phyloP scores from a whole-genome alignment of 2,329 filamentous ascomycete species.

The Lizonia empirigonia region DNA sequence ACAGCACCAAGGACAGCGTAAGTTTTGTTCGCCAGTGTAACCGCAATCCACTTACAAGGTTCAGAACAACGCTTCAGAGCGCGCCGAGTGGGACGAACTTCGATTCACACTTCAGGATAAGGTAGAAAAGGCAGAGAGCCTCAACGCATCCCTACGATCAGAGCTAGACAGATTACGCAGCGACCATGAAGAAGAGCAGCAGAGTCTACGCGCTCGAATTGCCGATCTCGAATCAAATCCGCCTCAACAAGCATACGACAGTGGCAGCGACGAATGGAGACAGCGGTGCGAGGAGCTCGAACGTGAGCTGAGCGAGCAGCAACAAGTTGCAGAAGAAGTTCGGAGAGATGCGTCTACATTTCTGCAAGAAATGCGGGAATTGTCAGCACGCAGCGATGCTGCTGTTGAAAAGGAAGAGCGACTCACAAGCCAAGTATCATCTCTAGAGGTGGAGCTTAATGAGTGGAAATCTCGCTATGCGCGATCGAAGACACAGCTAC shows the following conservation, averaged over 20 bases:
- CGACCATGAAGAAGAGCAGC: slow-evolving; percentile 69
- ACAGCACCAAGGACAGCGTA: slow-evolving; percentile 58
- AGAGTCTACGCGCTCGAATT: slow-evolving; percentile 67
- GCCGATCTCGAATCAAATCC: slow-evolving; percentile 53
- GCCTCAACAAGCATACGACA: slow-evolving; percentile 26
- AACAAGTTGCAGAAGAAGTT: slow-evolving; percentile 84
- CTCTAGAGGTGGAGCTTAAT: slow-evolving; percentile 80
- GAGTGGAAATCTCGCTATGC: slow-evolving; percentile 92
- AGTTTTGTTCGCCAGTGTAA: slow-evolving; percentile 9
- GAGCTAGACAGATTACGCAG: slow-evolving; percentile 76
- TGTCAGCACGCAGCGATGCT: slow-evolving; percentile 79
- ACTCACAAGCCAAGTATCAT: slow-evolving; percentile 74
- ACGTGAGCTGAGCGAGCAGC: slow-evolving; percentile 74
- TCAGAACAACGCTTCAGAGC: slow-evolving; percentile 63
- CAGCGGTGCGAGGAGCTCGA: slow-evolving; percentile 53
- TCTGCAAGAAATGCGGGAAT: slow-evolving; percentile 83
- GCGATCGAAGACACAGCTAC: slow-evolving; percentile 83
- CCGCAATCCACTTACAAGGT: slow-evolving; percentile 6
- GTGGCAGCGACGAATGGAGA: slow-evolving; percentile 41
- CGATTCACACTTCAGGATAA: slow-evolving; percentile 73
- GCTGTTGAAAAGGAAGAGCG: slow-evolving; percentile 82
- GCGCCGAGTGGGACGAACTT: slow-evolving; percentile 72
- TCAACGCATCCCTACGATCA: slow-evolving; percentile 79
- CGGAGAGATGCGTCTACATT: slow-evolving; percentile 82
- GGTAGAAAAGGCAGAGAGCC: slow-evolving; percentile 72